A percentile compares a stretch with the other conserved stretches of the same genome.
Conservation (phyloP, 1,284 basidiomycete genomes). For the Xanthoconium separans region DNA sequence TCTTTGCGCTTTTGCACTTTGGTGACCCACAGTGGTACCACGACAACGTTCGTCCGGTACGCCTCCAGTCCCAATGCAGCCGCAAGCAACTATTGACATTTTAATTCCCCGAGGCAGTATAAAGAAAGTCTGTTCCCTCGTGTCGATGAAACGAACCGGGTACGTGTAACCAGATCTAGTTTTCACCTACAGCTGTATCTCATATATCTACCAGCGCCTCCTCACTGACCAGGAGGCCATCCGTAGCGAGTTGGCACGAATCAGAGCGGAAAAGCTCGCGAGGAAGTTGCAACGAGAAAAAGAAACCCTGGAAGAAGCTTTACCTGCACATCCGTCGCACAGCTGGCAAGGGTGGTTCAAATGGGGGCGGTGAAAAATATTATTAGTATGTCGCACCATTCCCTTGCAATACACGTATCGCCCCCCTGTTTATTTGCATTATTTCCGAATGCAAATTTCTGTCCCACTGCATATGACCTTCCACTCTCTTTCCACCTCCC, state of each 20-base stretch:
- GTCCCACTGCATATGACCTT: constrained; percentile 41
- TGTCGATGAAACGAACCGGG: constrained; percentile 54
- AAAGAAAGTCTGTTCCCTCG: constrained; percentile 69
- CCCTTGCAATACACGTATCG: background rate
- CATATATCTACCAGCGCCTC: constrained; percentile 43
- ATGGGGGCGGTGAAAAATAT: constrained; percentile 23
- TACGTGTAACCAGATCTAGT: constrained; percentile 28
- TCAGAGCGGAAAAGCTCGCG: constrained; percentile 61
- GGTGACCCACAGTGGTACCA: constrained; percentile 90
- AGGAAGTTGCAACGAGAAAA: constrained; percentile 41
- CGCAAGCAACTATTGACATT: background rate
- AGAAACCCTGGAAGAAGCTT: constrained; percentile 31
- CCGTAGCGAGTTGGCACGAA: constrained; percentile 65
- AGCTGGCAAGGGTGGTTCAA: constrained; percentile 29
- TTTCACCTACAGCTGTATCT: constrained; percentile 1
- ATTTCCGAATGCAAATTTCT: constrained; percentile 30
- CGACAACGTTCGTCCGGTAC: constrained; percentile 75
- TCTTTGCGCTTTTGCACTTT: constrained; percentile 82
- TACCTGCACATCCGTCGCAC: constrained; percentile 15
- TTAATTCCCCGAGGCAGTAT: constrained; percentile 47
- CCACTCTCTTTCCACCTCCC: constrained; percentile 32
- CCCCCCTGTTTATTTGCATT: background rate
- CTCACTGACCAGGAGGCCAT: constrained; percentile 65
- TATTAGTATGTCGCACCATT: background rate
- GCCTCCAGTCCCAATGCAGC: constrained; percentile 27